Base-by-base conservation (phyloP, 768 basidiomycete species). In the Suillus weaverae region DNA sequence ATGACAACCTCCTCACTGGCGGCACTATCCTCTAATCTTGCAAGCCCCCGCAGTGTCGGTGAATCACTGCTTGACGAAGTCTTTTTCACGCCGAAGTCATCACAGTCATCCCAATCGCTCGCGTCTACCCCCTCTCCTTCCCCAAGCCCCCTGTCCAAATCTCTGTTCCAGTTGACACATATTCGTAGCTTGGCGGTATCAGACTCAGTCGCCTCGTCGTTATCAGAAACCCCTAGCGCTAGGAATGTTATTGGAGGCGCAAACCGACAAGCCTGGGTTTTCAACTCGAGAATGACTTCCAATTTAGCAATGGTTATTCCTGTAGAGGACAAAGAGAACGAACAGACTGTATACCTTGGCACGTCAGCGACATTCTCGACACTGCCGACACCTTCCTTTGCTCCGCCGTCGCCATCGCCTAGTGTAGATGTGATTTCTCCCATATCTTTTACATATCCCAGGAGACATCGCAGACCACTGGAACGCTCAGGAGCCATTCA, bases 401-500 rank as follows among this genome's bases (percentile, higher is more conserved):
- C 76, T 20, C 68, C 70, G 50, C 77, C 73, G 64, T 74, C 74
- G 32, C 68, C 76, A 46, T 76, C 72, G 18, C 61, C 76, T 20
- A 74, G 71, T 54, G 54, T 66, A 51, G 74, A 74, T 26, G 60
- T 73, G 22, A 70, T 69, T 35, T 69, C 66, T 11, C 68, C 65
- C n/a, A 65, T 50, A 50, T 71, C 74, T 46, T 67, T 70, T n/a
- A 64, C 63, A 48, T 36, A 64, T 50, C 67, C 55, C 60, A 67
- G 67, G 64, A 71, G 70, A 41, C 65, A 73, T 63, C 76, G 74
- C 33, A 74, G 73, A 30, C 74, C 73, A 18, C 73, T 77, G 14
- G 74, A 75, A 65, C 72, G 76, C 36, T 70, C 74, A 0, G 67
- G 74, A 64, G 74, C 74, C n/a, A 74, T 75, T 50, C 74, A 76